Evolutionary conservation across 768 basidiomycete genomes (phyloP), one percentile per base, ranked within the genome.

Genomic region (Suillus tomentosus): DNA sequence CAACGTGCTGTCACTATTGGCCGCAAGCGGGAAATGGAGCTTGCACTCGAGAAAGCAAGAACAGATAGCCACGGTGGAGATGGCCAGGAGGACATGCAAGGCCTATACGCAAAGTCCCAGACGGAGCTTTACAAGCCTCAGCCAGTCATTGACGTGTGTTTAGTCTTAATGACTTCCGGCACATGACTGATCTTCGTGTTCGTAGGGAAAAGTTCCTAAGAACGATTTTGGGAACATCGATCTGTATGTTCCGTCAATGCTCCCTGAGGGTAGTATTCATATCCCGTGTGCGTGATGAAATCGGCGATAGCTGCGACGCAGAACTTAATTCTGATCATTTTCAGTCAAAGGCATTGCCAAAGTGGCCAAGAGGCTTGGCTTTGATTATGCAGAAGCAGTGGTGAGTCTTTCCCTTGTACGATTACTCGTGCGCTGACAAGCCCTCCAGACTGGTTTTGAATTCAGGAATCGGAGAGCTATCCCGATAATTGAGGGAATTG

Each of bases 211-310:
- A 73, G 85, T 99, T 37, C 95, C 95, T 7, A 96, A 93, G 79
- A 99, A 99, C 71, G 87, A 89, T 67, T 99, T 96, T 74, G 96
- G 96, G 19, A 99, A 98, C 74, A 92, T 99, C 67, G 96, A 99
- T 77, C 78, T 99, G 31, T 99, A 96, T 74, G 93, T 92, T 31
- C 90, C 93, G 36, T 89, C 93, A 4, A 99, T 99, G 97, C 82
- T 99, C 37, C 97, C 97, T 2, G 77, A 74, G 60, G 97, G 97
- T 22, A 93, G 86, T 5, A 89, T 81, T 2, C 94, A 98, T 78
- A 79, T 99, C 22, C 93, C 95, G n/a, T 93, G 96, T 96, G 72
- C 78, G 94, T 84, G 31, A 61, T 31, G 22, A 37, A 42, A 58
- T 17, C 57, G 13, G 62, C 70, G 71, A 61, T 51, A 65, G 27